Base-by-base conservation (phyloP, 148 eudicot species). In the Vaccinium corymbosum region DNA sequence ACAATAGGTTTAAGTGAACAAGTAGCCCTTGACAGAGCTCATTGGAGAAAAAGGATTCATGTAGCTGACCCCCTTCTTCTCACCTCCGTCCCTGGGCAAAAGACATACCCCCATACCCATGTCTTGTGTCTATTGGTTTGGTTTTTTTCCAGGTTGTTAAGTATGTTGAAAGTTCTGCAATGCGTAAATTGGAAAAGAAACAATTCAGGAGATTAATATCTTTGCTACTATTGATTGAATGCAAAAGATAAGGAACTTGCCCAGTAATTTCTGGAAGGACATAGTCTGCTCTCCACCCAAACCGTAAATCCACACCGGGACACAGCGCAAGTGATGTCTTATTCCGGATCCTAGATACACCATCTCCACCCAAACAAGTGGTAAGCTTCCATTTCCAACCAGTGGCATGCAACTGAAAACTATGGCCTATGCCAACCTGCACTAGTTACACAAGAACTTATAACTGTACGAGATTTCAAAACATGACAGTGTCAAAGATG, bases 331-430 rank as follows among this genome's bases (percentile, higher is more conserved):
- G 87, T 17, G 93, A 87, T 50, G 99, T 93, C 85, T 96, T 96
- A 82, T 96, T 94, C 82, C 92, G 89, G 61, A 96, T 94, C 80
- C 95, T 88, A 85, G 99, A 96, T 15, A 93, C 32, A 73, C 94
- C 97, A 87, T 93, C 99, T 59, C 94, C 93, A 78, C 98, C 99
- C 71, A 92, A 92, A 88, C 97, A 93, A 81, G 98, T 88, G 38
- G 92, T 92, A 72, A 96, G 97, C 94, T 94, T 96, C 94, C 95
- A 96, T 86, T 93, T 93, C 95, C 97, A 96, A 76, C 97, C 95
- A 70, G 91, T 93, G 59, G 95, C 89, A 48, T 90, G 88, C 80
- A 92, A 83, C 72, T 87, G 88, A 88, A 94, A 96, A 89, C 84
- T 94, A 82, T 96, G 98, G 66, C 95, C 98, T 46, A 96, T 64